Evolutionary conservation across 768 basidiomycete species (phyloP).

Genomic region (Tremella mesenterica): DNA sequence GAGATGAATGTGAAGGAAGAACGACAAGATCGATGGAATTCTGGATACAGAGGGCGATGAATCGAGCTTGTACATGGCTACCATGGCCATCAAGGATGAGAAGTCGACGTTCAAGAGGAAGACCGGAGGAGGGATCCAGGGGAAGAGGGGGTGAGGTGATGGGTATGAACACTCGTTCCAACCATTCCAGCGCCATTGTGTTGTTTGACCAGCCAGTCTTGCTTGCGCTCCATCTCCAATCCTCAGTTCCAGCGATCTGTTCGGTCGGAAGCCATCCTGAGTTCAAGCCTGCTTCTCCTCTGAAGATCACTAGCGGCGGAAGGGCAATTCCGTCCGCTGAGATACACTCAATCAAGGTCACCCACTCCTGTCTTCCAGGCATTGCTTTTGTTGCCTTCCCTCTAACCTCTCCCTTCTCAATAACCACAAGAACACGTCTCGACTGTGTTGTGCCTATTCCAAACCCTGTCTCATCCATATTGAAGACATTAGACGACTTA

Average conservation of each 20-base stretch:
- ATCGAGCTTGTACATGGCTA: conserved; percentile 3
- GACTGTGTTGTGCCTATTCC: conserved; percentile 1
- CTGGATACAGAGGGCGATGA: conserved; percentile 7
- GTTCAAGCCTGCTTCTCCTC: not conserved
- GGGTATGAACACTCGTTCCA: conserved; percentile 1
- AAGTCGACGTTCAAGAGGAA: not conserved
- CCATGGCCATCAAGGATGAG: conserved; percentile 9
- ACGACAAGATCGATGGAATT: conserved; percentile 2
- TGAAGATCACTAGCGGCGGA: conserved; percentile 1
- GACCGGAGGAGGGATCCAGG: too few species aligned
- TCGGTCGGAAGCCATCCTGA: not conserved
- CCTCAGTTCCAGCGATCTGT: not conserved
- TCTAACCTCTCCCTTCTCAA: not conserved
- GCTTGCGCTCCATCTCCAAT: conserved; percentile 1
- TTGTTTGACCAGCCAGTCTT: conserved; percentile 6
- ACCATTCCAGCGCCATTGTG: not conserved
- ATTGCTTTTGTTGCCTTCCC: not conserved
- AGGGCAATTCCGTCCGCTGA: conserved; percentile 1
- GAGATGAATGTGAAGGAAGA: conserved; percentile 7
- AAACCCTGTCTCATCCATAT: conserved; percentile 9
- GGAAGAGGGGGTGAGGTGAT: not conserved
- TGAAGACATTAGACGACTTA: not conserved
- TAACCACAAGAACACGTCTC: not conserved
- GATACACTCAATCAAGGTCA: not conserved
- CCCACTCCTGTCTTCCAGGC: not conserved